Conservation (phyloP, 148 eudicot genomes). For the Oxyria digyna region DNA sequence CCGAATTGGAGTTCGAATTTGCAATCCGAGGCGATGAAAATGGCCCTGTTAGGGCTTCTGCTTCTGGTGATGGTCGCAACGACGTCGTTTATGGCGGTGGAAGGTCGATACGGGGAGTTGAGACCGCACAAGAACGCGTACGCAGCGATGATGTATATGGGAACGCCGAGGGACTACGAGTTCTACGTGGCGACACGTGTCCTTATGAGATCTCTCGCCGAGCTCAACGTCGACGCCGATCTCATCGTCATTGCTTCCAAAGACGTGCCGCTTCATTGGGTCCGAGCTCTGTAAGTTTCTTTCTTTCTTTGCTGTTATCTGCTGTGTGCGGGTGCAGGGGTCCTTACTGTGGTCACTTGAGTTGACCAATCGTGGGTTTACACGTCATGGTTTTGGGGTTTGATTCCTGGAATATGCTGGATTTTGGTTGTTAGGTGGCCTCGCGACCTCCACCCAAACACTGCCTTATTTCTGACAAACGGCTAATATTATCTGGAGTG, state of each 20-base stretch:
- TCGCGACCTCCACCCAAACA: neutral
- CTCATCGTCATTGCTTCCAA: slow-evolving; percentile 16
- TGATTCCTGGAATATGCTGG: neutral
- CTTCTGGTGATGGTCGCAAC: neutral
- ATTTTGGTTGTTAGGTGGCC: neutral
- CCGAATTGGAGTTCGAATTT: neutral
- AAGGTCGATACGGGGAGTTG: slow-evolving; percentile 2
- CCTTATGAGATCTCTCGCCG: slow-evolving; percentile 2
- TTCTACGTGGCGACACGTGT: slow-evolving; percentile 11
- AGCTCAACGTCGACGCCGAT: slow-evolving; percentile 15
- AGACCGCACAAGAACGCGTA: slow-evolving; percentile 6
- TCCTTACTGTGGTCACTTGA: neutral
- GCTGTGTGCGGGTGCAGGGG: neutral
- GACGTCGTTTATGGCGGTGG: neutral
- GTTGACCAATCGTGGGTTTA: neutral
- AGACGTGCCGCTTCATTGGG: slow-evolving; percentile 13
- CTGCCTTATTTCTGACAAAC: neutral
- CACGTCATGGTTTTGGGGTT: neutral
- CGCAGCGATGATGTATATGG: slow-evolving; percentile 11
- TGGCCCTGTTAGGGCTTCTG: slow-evolving; percentile 1
- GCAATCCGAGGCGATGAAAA: neutral
- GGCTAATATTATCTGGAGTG: too few species aligned
- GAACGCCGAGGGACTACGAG: slow-evolving; percentile 10
- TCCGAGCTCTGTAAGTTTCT: slow-evolving; percentile 11
- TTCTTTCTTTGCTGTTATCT: neutral